These are phyloP conservation scores for Lathyrus sativus DNA, from an alignment of 306 rosid genomes.

Conservation along the genomic window DNA sequence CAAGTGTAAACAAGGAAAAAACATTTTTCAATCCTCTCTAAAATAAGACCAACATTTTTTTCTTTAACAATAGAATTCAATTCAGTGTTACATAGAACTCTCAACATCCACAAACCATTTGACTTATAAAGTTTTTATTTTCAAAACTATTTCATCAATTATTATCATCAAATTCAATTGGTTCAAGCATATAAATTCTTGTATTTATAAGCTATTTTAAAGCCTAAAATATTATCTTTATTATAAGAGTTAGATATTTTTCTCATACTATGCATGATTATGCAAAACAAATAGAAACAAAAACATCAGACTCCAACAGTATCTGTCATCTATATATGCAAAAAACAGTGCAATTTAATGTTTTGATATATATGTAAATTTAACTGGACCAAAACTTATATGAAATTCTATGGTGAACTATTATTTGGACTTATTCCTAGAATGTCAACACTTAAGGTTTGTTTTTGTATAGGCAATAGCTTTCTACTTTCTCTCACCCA, in stretches of 20 bases:
- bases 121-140: too few species aligned
- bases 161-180: too few species aligned
- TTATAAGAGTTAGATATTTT: neutral
- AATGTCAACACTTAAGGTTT: constrained; percentile 31
- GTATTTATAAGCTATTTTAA: neutral
- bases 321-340: constrained; percentile 20
- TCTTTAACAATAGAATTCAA: too few species aligned
- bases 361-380: constrained; percentile 8
- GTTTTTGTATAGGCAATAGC: neutral
- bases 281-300: constrained; percentile 17
- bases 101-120: too few species aligned
- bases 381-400: constrained; percentile 6
- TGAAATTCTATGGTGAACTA: constrained; percentile 34
- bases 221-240: neutral
- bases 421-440: constrained; percentile 41
- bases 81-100: too few species aligned
- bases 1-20: too few species aligned
- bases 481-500: constrained; percentile 26
- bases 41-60: too few species aligned
- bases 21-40: too few species aligned
- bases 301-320: neutral
- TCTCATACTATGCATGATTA: neutral
- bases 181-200: too few species aligned
- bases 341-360: constrained; percentile 20
- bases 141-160: too few species aligned